These are phyloP conservation scores for Wickerhamiella spandovensis DNA, from an alignment of 805 yeast genomes.

Conservation along the genomic window DNA sequence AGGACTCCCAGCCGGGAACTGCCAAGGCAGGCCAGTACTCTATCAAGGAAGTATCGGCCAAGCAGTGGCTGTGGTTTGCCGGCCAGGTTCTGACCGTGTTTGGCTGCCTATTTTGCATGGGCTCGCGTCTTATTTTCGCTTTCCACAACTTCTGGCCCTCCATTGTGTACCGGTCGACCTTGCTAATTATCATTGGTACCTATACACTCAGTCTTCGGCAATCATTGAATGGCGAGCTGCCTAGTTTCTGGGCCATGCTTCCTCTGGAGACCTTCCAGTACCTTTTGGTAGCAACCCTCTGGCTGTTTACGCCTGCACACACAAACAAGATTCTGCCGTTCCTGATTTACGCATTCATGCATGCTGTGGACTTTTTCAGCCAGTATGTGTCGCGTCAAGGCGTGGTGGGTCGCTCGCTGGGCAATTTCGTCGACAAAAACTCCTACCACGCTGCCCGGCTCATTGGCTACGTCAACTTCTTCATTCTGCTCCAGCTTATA, in stretches of 20 bases:
- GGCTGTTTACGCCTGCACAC: constrained; percentile 47
- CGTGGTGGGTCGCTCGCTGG: not conserved
- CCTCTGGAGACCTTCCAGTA: constrained; percentile 70
- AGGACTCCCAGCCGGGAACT: not conserved
- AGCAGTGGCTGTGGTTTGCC: constrained; percentile 9
- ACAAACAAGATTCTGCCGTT: constrained; percentile 58
- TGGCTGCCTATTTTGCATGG: constrained; percentile 4
- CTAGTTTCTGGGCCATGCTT: constrained; percentile 48
- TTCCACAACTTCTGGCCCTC: constrained; percentile 15
- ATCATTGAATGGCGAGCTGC: constrained; percentile 46
- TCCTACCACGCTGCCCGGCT: constrained; percentile 2
- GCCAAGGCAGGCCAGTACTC: not conserved
- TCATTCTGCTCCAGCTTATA: constrained; percentile 30
- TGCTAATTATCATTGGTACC: constrained; percentile 13
- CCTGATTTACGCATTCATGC: constrained; percentile 60
- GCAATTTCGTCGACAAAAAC: not conserved
- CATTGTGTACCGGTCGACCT: constrained; percentile 18
- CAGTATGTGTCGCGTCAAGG: not conserved
- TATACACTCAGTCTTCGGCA: constrained; percentile 18
- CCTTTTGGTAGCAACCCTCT: constrained; percentile 37
- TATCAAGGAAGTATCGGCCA: not conserved
- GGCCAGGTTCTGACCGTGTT: constrained; percentile 10
- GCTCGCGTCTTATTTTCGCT: constrained; percentile 16
- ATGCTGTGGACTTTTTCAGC: constrained; percentile 43
- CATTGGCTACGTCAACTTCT: constrained; percentile 39